phyloP scores from a whole-genome alignment of 768 basidiomycete genomes.

The Phaeotremella fagi region DNA sequence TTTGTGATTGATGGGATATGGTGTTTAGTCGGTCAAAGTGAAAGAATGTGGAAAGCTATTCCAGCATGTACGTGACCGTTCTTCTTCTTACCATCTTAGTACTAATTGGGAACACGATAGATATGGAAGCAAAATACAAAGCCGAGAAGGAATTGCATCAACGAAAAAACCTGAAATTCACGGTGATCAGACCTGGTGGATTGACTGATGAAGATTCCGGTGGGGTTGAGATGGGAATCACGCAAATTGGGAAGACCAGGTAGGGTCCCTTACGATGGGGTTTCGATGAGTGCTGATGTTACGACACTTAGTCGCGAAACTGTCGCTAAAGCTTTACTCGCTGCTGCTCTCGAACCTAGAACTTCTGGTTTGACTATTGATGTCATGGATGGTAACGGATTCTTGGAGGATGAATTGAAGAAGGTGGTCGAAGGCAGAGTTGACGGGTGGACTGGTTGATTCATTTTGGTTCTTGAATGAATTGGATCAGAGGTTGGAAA shows the following conservation, averaged over 20 bases:
- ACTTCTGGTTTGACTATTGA: slow-evolving; percentile 60
- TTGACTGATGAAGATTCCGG: slow-evolving; percentile 56
- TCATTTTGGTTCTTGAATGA: neutral
- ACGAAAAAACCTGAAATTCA: slow-evolving; percentile 61
- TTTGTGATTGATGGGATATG: neutral
- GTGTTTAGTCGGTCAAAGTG: slow-evolving; percentile 26
- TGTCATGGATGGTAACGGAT: slow-evolving; percentile 56
- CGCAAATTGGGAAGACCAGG: slow-evolving; percentile 54
- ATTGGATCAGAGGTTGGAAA: neutral
- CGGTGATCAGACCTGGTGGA: slow-evolving; percentile 62
- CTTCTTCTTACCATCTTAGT: neutral
- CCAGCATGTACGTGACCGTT: slow-evolving; percentile 41
- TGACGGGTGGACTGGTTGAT: slow-evolving; percentile 34
- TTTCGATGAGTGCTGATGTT: neutral
- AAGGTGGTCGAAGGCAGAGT: slow-evolving; percentile 52
- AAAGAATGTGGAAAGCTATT: slow-evolving; percentile 53
- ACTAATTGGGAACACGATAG: slow-evolving; percentile 13
- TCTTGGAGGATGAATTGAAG: slow-evolving; percentile 54
- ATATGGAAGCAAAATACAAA: slow-evolving; percentile 52
- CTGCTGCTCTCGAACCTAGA: slow-evolving; percentile 55
- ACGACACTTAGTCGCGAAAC: slow-evolving; percentile 53
- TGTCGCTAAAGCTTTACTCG: slow-evolving; percentile 55
- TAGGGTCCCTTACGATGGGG: slow-evolving; percentile 41
- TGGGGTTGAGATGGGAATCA: slow-evolving; percentile 57
- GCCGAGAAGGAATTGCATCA: slow-evolving; percentile 52